Conservation (phyloP, 2,329 filamentous ascomycete genomes). For the Orbilia brochopaga region DNA sequence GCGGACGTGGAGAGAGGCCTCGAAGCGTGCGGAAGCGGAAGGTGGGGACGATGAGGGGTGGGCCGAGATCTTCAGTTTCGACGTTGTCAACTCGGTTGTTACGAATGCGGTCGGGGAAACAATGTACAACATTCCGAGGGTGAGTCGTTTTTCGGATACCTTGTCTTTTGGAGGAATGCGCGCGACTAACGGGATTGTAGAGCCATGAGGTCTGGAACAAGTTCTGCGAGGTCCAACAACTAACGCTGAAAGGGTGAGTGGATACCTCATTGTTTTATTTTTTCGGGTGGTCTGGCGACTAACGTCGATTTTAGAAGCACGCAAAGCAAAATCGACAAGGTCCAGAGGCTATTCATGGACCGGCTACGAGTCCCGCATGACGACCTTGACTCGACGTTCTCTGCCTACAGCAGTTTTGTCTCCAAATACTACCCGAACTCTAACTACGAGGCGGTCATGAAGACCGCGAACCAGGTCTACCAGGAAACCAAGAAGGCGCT, state of each 20-base stretch:
- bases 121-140: constrained; percentile 73
- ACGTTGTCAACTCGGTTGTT: constrained; percentile 71
- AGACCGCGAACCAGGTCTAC: constrained; percentile 69
- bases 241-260: constrained; percentile 66
- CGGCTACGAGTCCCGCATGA: constrained; percentile 75
- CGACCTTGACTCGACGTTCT: constrained; percentile 76
- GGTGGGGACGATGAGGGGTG: constrained; percentile 49
- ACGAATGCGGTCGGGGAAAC: constrained; percentile 74
- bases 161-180: not conserved
- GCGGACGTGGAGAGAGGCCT: constrained; percentile 68
- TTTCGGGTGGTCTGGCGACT: too few species aligned
- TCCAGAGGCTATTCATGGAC: constrained; percentile 73
- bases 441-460: constrained; percentile 78
- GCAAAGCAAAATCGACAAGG: constrained; percentile 64
- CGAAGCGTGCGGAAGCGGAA: constrained; percentile 60
- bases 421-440: constrained; percentile 69
- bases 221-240: constrained; percentile 74
- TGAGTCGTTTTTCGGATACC: constrained; percentile 26
- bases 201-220: constrained; percentile 81
- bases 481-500: constrained; percentile 70
- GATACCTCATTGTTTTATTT: constrained; percentile 58
- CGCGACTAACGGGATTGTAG: constrained; percentile 35
- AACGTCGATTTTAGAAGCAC: constrained; percentile 17
- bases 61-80: constrained; percentile 73
- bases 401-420: constrained; percentile 75